Percentiles rank a stretch among this genome's conserved stretches.
phyloP scores from a whole-genome alignment of 768 basidiomycete species.

The Grammothele lineata region DNA sequence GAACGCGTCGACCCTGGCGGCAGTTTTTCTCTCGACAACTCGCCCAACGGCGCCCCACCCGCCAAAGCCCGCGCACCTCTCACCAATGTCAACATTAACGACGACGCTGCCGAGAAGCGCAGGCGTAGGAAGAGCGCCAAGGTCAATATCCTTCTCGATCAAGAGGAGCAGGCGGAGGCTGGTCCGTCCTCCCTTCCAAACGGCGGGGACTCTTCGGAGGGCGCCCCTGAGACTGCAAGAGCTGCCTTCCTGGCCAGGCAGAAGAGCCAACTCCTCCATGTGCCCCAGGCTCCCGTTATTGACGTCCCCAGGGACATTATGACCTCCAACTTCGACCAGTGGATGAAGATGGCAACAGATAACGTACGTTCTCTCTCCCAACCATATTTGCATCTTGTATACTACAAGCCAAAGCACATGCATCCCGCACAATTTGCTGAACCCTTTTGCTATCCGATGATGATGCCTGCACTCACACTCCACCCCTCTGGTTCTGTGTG shows the following conservation, averaged over 20 bases:
- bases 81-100: slow-evolving; percentile 58
- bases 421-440: no score
- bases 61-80: slow-evolving; percentile 25
- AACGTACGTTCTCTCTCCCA: slow-evolving; percentile 57
- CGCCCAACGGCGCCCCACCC: background rate
- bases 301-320: slow-evolving; percentile 77
- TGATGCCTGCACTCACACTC: no score
- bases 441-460: no score
- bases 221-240: slow-evolving; percentile 18
- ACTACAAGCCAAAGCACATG: no score
- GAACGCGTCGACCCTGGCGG: slow-evolving; percentile 46
- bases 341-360: slow-evolving; percentile 99
- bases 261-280: slow-evolving; percentile 58
- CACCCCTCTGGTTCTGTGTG: background rate
- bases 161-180: slow-evolving; percentile 46
- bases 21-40: slow-evolving; percentile 30
- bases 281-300: slow-evolving; percentile 51
- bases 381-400: no score
- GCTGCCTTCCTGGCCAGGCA: slow-evolving; percentile 42
- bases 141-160: slow-evolving; percentile 35
- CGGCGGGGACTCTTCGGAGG: slow-evolving; percentile 38
- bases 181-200: slow-evolving; percentile 49
- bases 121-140: slow-evolving; percentile 76
- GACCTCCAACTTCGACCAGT: slow-evolving; percentile 94
- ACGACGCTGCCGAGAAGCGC: slow-evolving; percentile 85